Evolutionary conservation across 208 protist genomes (phyloP).

Genomic region (Trypanosoma boissoni): DNA sequence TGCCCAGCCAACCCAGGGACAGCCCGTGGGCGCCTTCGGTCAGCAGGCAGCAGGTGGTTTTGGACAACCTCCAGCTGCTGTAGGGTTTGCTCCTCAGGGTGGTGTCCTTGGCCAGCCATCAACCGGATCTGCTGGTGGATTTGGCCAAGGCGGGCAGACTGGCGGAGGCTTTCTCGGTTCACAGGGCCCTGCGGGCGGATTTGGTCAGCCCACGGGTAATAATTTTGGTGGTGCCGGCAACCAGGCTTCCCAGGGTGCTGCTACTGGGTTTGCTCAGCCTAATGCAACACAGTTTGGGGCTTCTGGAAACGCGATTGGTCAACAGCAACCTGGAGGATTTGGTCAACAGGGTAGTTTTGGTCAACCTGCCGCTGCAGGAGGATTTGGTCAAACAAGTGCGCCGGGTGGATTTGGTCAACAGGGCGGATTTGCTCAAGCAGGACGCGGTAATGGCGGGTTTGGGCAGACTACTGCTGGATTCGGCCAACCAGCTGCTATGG

Average conservation of each 20-base stretch:
- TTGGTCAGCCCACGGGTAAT: constrained; percentile 24
- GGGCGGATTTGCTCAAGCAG: constrained; percentile 38
- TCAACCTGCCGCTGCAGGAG: constrained; percentile 7
- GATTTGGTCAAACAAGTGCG: constrained; percentile 26
- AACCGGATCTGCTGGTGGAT: constrained; percentile 31
- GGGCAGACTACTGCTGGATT: constrained; percentile 5
- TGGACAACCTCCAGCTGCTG: constrained; percentile 25
- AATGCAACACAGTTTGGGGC: too few relatives aligned
- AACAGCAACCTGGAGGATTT: constrained; percentile 28
- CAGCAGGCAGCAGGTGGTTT: constrained; percentile 24
- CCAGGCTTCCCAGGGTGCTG: constrained; percentile 1
- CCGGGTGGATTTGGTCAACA: constrained; percentile 37
- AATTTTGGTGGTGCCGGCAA: constrained; percentile 27
- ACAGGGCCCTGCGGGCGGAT: constrained; percentile 10
- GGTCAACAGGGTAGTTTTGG: constrained; percentile 28
- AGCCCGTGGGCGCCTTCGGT: constrained; percentile 12
- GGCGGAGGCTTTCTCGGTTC: too few relatives aligned
- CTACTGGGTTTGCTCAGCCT: constrained; percentile 12
- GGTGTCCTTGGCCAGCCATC: constrained; percentile 28
- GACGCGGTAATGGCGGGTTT: constrained; percentile 4
- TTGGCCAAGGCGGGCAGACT: constrained; percentile 33
- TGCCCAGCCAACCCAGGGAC: constrained; percentile 9
- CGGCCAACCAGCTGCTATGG: constrained; percentile 20
- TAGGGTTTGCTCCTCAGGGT: constrained; percentile 18
- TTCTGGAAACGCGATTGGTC: constrained; percentile 31